A percentile compares a stretch with the other conserved stretches of the same genome.
Conservation (phyloP, 176 grass and related monocot species). For the Avena insularis region DNA sequence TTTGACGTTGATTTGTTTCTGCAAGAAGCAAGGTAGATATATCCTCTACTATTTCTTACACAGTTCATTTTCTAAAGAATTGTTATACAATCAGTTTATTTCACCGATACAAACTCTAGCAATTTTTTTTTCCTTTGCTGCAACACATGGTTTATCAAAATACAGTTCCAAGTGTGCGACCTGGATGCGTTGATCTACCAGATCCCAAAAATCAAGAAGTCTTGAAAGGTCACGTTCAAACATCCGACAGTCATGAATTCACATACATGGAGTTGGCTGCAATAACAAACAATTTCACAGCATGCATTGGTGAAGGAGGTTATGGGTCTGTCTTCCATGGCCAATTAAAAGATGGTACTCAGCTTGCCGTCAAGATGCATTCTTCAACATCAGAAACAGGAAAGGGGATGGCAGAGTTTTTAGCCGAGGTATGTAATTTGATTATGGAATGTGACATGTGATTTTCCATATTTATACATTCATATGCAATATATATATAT, state of each 20-base stretch:
- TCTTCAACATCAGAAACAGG: background rate
- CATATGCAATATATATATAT: no score
- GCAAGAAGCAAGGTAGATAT: conserved; percentile 10
- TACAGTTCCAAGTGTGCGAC: background rate
- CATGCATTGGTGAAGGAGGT: conserved; percentile 48
- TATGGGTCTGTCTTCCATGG: conserved; percentile 50
- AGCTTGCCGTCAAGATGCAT: conserved; percentile 50
- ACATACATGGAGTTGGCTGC: conserved; percentile 32
- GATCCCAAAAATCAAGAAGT: background rate
- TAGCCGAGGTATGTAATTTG: conserved; percentile 46
- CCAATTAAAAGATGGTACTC: conserved; percentile 29
- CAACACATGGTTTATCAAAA: background rate
- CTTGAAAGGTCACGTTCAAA: background rate
- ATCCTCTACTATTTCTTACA: background rate
- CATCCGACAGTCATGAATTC: conserved; percentile 10
- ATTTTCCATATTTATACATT: background rate
- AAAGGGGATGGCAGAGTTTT: conserved; percentile 41
- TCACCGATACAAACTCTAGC: background rate
- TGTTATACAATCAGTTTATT: background rate
- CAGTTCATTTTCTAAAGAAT: no score
- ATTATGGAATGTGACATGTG: background rate
- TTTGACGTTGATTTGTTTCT: background rate
- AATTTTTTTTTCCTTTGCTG: background rate
- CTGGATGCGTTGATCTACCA: background rate
- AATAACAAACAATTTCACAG: conserved; percentile 45